phyloP scores from a whole-genome alignment of 371 early-diverging fungal species.

The Rhizopus arrhizus region DNA sequence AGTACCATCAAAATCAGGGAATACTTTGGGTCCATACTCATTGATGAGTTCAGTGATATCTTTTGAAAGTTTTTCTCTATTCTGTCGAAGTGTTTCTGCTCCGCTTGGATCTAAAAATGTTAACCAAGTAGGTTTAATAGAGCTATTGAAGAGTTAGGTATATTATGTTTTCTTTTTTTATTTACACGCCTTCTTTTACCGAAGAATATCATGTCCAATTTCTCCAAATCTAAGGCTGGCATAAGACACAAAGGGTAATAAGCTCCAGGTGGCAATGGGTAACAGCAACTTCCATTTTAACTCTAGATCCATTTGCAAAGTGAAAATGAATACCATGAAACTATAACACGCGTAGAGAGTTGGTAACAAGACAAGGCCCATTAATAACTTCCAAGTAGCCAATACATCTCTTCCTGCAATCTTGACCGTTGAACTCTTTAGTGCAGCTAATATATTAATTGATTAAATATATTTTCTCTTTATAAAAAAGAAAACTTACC shows the following conservation, averaged over 20 bases:
- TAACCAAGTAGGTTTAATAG: slow-evolving; percentile 77
- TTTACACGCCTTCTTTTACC: slow-evolving; percentile 25
- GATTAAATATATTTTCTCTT: background rate
- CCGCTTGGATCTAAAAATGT: slow-evolving; percentile 60
- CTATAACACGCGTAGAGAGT: slow-evolving; percentile 72
- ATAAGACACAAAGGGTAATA: slow-evolving; percentile 74
- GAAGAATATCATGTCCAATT: slow-evolving; percentile 79
- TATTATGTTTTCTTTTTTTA: too few species aligned
- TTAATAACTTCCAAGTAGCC: slow-evolving; percentile 92
- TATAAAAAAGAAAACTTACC: slow-evolving; percentile 43
- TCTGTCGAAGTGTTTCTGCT: slow-evolving; percentile 57
- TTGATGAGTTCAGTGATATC: slow-evolving; percentile 77
- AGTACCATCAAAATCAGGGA: slow-evolving; percentile 70
- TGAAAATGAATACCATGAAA: slow-evolving; percentile 48
- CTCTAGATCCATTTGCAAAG: slow-evolving; percentile 38
- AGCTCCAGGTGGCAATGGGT: slow-evolving; percentile 52
- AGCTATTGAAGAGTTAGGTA: slow-evolving; percentile 37
- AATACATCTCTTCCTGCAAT: slow-evolving; percentile 91
- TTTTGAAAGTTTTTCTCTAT: slow-evolving; percentile 70
- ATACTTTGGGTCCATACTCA: slow-evolving; percentile 84
- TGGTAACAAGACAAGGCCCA: slow-evolving; percentile 76
- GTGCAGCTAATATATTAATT: slow-evolving; percentile 60
- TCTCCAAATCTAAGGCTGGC: slow-evolving; percentile 83
- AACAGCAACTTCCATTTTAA: slow-evolving; percentile 34
- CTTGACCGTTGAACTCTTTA: slow-evolving; percentile 86